phyloP scores from a whole-genome alignment of 176 grass and related monocot genomes.

The Rhynchospora pubera region DNA sequence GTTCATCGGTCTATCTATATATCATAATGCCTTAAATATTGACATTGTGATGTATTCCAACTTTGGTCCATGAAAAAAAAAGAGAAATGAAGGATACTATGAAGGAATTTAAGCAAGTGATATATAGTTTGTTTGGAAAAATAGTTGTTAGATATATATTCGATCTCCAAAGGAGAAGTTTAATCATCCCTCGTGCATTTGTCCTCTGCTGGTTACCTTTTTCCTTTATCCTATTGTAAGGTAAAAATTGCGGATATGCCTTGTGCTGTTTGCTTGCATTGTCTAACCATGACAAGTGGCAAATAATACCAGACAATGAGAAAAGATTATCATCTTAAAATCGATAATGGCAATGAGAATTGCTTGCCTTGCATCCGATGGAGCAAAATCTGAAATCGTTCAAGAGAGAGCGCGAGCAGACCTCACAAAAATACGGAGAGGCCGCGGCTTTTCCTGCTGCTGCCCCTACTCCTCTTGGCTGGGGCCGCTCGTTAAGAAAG shows the following conservation, averaged over 20 bases:
- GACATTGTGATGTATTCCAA: neutral
- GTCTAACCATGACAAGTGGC: neutral
- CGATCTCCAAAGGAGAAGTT: too few relatives aligned
- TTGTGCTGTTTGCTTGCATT: neutral
- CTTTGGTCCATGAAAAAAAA: neutral
- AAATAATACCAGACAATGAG: neutral
- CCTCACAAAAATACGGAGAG: conserved; percentile 32
- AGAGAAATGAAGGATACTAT: neutral
- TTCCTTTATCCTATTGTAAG: too few relatives aligned
- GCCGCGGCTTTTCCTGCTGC: neutral
- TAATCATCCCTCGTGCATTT: too few relatives aligned
- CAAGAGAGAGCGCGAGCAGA: conserved; percentile 33
- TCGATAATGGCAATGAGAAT: neutral
- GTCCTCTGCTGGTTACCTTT: too few relatives aligned
- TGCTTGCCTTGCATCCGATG: conserved; percentile 51
- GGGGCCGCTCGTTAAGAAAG: conserved; percentile 50
- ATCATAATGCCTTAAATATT: neutral
- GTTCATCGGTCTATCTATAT: neutral
- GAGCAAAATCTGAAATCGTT: conserved; percentile 44
- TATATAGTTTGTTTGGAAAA: neutral
- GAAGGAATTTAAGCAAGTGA: neutral
- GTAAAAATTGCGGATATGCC: too few relatives aligned
- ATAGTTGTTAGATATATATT: neutral
- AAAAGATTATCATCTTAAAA: neutral
- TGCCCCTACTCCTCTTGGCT: neutral